Base-by-base conservation (phyloP, 306 rosid genomes). In the Dicorynia guianensis region DNA sequence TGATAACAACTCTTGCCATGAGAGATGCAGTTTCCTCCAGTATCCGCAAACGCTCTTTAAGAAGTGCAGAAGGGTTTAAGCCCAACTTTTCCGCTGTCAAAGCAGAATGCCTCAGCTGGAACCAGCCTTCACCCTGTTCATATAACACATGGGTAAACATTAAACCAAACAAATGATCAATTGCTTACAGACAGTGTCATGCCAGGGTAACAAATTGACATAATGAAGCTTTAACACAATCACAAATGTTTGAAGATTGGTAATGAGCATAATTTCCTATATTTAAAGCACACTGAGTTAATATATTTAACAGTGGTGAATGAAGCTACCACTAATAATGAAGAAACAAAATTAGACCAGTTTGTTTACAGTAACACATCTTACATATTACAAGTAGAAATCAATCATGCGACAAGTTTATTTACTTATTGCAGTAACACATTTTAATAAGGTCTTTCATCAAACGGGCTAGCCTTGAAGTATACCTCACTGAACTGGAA, bases 71-170 rank as follows among this genome's bases (percentile, higher is more conserved):
- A 47, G 79, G 68, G 58, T 77, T 65, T 33, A 63, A 46, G 15
- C 54, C 44, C 0, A 69, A 6, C 1, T 69, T 19, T 57, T 14
- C 61, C 13, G 67, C 62, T 5, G 62, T 39, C 44, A 1, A 13
- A 0, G 47, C 48, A 13, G 79, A 64, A 25, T 67, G 72, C 39
- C 73, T 64, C 19, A 63, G 48, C 64, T 67, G 52, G 67, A 83
- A 86, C 87, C 85, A 86, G 80, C 87, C 20, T 3, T 3, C 15
- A 58, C 81, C 85, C 97, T 93, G 90, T 67, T 81, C 79, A 78
- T 62, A 60, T 60, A 66, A 77, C 12, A 84, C 2, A 49, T 17
- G 58, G 58, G 38, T 48, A 39, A 25, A 59, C 15, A 52, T 47
- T 48, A 19, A 65, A 63, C 83, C 52, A 20, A 44, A 39, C 14